Base-by-base conservation (phyloP, 495 filamentous ascomycete genomes). In the Beverwykella pulmonaria region DNA sequence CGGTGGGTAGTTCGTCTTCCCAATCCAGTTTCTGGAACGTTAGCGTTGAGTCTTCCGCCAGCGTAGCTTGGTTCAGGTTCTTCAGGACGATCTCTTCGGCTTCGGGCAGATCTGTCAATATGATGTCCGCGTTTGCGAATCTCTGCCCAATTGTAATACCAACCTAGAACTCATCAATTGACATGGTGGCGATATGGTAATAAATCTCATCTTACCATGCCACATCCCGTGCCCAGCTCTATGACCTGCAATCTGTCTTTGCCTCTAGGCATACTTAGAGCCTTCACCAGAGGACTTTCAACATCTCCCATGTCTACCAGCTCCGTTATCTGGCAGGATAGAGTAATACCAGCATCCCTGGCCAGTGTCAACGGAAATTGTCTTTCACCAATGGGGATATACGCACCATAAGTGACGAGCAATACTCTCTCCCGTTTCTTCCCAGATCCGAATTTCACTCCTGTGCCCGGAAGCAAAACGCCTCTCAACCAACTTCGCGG, bases 401-500 rank as follows among this genome's bases (percentile, higher is more conserved):
- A 39, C 20, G 1, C 87, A 93, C 94, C 94, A 98, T 50, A 98
- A 86, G 77, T 98, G 94, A 17, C 92, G 83, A 17, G 93, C 93
- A 70, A 98, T 97, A 74, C 91, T 96, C 74, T 98, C 92, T 7
- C 93, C 93, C 1, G 92, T 92, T 63, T 98, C 93, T 72, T 98
- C 94, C 80, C 89, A 90, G 22, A 97, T 84, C 54, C 63, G 71
- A 41, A 85, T 69, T 4, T 65, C 58, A 7, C 68, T 61, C 29
- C 69, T 55, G 19, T 55, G 57, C 5, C 52, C 34, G 20, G 57
- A 36, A 12, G 36, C 67, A 59, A 91, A 79, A 0, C 84, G 78
- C 57, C 86, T 79, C 59, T 85, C 79, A 17, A 90, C 79, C 49
- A 80, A 72, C 32, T 78, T 80, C n/a, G 80, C 80, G 0, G 82